Conservation (phyloP, 1,284 basidiomycete species). For the Entoloma clypeatum region DNA sequence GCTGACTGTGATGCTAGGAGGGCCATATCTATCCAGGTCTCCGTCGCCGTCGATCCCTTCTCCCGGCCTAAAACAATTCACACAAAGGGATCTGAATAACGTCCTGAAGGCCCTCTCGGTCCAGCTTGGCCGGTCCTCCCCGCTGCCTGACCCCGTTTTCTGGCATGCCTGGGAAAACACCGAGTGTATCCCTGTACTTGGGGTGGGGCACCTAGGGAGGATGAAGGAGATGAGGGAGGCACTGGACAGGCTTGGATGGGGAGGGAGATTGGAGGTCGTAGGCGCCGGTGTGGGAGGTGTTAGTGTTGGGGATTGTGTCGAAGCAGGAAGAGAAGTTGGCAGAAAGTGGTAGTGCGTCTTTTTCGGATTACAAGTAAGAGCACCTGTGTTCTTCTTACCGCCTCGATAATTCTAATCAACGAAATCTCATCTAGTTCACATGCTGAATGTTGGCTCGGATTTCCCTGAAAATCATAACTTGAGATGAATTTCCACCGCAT, state of each 20-base stretch:
- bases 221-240: constrained; percentile 58
- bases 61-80: constrained; percentile 31
- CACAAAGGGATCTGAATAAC: no score
- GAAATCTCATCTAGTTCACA: no score
- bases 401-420: no score
- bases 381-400: no score
- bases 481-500: no score
- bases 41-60: constrained; percentile 11
- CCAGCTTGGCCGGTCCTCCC: constrained; percentile 46
- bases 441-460: no score
- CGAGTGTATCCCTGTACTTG: constrained; percentile 82
- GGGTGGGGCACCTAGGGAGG: constrained; percentile 70
- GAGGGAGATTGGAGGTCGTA: constrained; percentile 63
- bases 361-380: no score
- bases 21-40: constrained; percentile 47
- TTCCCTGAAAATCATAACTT: no score
- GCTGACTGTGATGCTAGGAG: constrained; percentile 90
- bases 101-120: constrained; percentile 35
- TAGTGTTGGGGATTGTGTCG: constrained; percentile 87
- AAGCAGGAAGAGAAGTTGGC: constrained; percentile 62
- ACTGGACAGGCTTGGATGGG: constrained; percentile 53
- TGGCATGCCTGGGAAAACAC: constrained; percentile 55
- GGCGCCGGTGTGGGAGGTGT: constrained; percentile 90
- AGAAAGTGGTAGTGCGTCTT: constrained; percentile 36
- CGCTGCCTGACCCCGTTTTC: constrained; percentile 58